phyloP scores from a whole-genome alignment of 306 rosid genomes.

The Urtica urens region DNA sequence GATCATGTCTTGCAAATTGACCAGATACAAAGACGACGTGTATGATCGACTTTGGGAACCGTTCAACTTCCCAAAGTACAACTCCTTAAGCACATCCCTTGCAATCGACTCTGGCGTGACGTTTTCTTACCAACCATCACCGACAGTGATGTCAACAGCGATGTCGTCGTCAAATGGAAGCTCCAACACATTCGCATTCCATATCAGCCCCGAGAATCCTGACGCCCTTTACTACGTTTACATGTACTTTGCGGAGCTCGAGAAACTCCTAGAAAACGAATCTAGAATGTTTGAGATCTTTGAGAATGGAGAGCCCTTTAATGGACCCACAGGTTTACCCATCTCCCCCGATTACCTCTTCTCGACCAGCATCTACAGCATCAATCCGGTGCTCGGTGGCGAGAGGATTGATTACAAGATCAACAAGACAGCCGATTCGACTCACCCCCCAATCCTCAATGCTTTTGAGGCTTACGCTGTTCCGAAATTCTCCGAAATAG shows the following conservation, averaged over 20 bases:
- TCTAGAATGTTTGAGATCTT: not conserved
- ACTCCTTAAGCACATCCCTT: not conserved
- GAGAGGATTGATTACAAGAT: not conserved
- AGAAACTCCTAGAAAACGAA: not conserved
- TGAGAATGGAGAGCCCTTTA: not conserved
- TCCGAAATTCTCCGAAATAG: not conserved
- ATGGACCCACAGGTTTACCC: slow-evolving; percentile 7
- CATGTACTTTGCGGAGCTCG: not conserved
- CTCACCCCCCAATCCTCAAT: slow-evolving; percentile 17
- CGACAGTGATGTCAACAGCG: slow-evolving; percentile 26
- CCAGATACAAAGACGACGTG: slow-evolving; percentile 4
- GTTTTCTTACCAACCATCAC: not conserved
- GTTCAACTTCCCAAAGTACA: not conserved
- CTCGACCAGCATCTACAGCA: not conserved
- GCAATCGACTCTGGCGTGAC: not conserved
- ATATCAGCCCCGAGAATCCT: not conserved
- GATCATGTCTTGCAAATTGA: too few species aligned
- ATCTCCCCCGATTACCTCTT: not conserved
- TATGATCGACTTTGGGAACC: not conserved
- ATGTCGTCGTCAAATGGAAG: slow-evolving; percentile 4
- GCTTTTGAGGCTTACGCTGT: slow-evolving; percentile 9
- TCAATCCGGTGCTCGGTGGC: not conserved
- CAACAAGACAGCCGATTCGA: slow-evolving; percentile 3
- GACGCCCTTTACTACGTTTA: not conserved
- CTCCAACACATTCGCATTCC: not conserved